These are phyloP conservation scores for Albophoma yamanashiensis DNA, from an alignment of 2,329 filamentous ascomycete species.

Conservation along the genomic window DNA sequence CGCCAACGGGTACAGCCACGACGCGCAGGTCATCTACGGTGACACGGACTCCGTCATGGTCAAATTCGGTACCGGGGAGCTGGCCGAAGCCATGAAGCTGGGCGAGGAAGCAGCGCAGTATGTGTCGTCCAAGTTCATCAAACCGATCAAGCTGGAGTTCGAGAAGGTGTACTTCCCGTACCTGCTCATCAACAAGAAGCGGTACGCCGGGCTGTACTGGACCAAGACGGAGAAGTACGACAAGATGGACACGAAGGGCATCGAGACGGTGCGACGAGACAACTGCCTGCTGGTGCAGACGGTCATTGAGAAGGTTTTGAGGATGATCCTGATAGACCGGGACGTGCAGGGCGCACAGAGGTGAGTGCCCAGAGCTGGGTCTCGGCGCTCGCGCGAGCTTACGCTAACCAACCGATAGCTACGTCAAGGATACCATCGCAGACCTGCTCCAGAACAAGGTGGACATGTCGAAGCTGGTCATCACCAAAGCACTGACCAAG, in stretches of 20 bases:
- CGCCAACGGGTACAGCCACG: conserved; percentile 86
- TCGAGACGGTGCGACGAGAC: conserved; percentile 93
- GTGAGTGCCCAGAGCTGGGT: not conserved
- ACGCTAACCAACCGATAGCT: conserved; percentile 40
- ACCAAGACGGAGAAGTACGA: conserved; percentile 90
- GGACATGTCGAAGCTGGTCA: conserved; percentile 98
- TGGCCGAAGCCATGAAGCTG: conserved; percentile 83
- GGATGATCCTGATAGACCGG: conserved; percentile 90
- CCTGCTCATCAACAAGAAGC: conserved; percentile 98
- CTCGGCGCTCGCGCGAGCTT: too few relatives aligned
- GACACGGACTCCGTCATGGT: conserved; percentile 99
- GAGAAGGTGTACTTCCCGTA: conserved; percentile 99
- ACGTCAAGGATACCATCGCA: conserved; percentile 92
- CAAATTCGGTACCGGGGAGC: conserved; percentile 85
- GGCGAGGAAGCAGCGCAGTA: conserved; percentile 85
- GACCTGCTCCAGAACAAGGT: conserved; percentile 94
- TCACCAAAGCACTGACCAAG: conserved; percentile 94
- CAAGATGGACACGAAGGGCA: conserved; percentile 99
- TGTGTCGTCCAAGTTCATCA: conserved; percentile 86
- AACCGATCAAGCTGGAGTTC: conserved; percentile 97
- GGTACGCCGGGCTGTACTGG: conserved; percentile 97
- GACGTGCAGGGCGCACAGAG: conserved; percentile 70
- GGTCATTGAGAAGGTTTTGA: conserved; percentile 90
- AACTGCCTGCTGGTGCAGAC: conserved; percentile 94
- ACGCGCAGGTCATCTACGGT: conserved; percentile 96